Conservation (phyloP, 164 flowering plant species). For the Piper longum region DNA sequence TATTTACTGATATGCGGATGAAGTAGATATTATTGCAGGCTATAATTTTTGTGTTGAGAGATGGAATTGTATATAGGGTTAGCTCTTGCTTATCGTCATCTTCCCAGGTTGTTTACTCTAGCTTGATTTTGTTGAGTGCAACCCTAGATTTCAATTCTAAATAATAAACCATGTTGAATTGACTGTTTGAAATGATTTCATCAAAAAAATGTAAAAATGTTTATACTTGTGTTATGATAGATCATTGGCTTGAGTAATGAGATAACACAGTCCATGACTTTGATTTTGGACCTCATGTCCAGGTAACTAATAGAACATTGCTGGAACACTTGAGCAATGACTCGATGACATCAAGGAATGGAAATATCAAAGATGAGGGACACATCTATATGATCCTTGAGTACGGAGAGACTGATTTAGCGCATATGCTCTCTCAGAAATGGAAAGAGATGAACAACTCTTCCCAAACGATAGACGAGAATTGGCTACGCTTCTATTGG, state of each 20-base stretch:
- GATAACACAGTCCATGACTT: too few relatives aligned
- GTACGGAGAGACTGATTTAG: constrained; percentile 97
- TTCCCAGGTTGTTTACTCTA: too few relatives aligned
- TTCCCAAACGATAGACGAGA: constrained; percentile 58
- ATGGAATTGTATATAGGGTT: too few relatives aligned
- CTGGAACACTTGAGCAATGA: constrained; percentile 66
- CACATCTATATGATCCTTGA: constrained; percentile 94
- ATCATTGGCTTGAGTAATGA: not conserved
- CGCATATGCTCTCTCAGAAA: constrained; percentile 91
- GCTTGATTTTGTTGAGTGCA: too few relatives aligned
- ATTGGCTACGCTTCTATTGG: constrained; percentile 99
- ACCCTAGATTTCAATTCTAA: too few relatives aligned
- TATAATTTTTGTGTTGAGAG: too few relatives aligned
- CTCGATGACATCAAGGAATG: constrained; percentile 54
- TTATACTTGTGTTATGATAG: too few relatives aligned
- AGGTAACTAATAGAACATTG: constrained; percentile 88
- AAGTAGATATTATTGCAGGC: too few relatives aligned
- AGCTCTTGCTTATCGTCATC: too few relatives aligned
- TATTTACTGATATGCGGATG: too few relatives aligned
- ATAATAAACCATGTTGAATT: too few relatives aligned
- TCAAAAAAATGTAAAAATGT: not conserved
- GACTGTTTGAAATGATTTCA: too few relatives aligned
- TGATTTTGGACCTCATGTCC: not conserved
- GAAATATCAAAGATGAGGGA: constrained; percentile 77
- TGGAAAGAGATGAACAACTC: constrained; percentile 77